Base-by-base conservation (phyloP, 192 early-diverging fungal species). In the Backusella tuberculispora region DNA sequence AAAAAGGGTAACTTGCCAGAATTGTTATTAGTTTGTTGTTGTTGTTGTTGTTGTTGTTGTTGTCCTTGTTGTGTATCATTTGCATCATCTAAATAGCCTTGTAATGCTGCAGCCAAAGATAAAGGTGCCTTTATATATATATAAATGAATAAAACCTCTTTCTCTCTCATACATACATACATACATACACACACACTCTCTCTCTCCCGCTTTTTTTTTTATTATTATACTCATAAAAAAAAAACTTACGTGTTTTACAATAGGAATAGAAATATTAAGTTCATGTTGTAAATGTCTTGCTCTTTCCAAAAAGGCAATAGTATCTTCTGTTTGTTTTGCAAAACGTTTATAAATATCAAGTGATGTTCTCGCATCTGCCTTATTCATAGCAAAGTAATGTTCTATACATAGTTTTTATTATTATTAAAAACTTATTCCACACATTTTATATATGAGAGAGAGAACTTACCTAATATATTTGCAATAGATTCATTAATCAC, bases 401-500 rank as follows among this genome's bases (percentile, higher is more conserved):
- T 90, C 90, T 90, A 75, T 60, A 26, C 41, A 60, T 37, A n/a
- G n/a, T n/a, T n/a, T n/a, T n/a, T n/a, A n/a, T 17, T 68, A 53
- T 53, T 41, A 8, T 29, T 13, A 66, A 38, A 24, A 12, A 24
- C 14, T 5, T 3, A 2, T 10, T 43, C 12, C 5, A 24, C 24
- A 13, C 15, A 13, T 26, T 24, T 24, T 60, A 26, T 60, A 21
- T 24, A 26, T 60, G 2, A 34, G 2, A 26, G 6, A 66, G 10
- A n/a, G 1, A 38, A 66, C 87, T 68, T 83, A 90, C 92, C 86
- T 19, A 95, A 77, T 45, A 94, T 90, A 71, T 89, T 87, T 60
- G 94, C 93, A 34, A 94, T 89, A 15, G 89, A 90, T 83, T 95
- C 94, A 77, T 95, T 95, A 71, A 93, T 76, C 9, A 92, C 83